Base-by-base conservation (phyloP, 306 rosid genomes). In the Quercus robur region DNA sequence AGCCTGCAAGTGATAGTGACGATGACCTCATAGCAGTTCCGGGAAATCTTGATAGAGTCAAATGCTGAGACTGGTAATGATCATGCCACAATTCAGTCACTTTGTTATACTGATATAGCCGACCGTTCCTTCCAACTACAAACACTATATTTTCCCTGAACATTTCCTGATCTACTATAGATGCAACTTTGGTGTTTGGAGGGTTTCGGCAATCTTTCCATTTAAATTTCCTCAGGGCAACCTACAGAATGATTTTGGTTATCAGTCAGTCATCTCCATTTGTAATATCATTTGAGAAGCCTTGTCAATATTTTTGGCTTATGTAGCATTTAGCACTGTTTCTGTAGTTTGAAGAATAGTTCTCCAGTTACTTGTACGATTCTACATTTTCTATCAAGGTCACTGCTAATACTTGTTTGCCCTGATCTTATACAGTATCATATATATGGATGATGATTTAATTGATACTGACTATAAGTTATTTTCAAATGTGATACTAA, bases 141-240 rank as follows among this genome's bases (percentile, higher is more conserved):
- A 94, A 94, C 77, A 94, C 92, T 70, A 92, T 64, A 49, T 92
- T 91, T 79, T 91, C 98, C 82, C 98, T 87, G 78, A 91, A 91
- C 54, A 90, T 75, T 80, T 88, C 98, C 30, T 94, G 94, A 75
- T 94, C 98, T 61, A 94, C 78, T 73, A 92, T 86, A 66, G 86
- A 73, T 13, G 94, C 97, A 73, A 92, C 78, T 78, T 85, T 87
- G 18, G 90, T 85, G 72, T 87, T 81, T 54, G 84, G 85, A 77
- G 98, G 98, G 75, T 80, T 87, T 82, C 56, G 78, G 84, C 98
- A 94, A 62, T 92, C 97, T 84, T 92, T 92, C 98, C 98, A 94
- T 86, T 87, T 87, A 74, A 91, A 89, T 75, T 91, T 94, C 89
- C 97, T 90, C 92, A 83, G 76, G 41, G 87, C 89, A 78, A 94